Evolutionary conservation across 2,329 filamentous ascomycete genomes (phyloP).

Genomic region (Diaporthe longicolla): DNA sequence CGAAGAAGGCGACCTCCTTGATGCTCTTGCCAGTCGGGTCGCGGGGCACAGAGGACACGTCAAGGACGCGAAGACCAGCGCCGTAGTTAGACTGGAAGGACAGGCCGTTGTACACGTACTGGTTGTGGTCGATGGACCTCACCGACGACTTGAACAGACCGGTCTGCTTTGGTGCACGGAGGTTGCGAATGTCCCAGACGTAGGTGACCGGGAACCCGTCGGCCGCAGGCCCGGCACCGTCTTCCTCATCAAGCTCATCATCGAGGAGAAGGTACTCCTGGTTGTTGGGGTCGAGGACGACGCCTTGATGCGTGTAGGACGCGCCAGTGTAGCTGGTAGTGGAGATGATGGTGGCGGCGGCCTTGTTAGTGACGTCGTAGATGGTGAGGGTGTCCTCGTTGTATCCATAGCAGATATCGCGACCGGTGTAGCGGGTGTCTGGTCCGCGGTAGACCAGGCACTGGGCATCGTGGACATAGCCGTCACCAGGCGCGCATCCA

Average conservation of each 20-base stretch:
- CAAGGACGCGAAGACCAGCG: slow-evolving; percentile 55
- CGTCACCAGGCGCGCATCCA: slow-evolving; percentile 68
- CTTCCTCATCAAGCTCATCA: slow-evolving; percentile 67
- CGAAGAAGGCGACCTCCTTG: slow-evolving; percentile 61
- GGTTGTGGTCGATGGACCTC: slow-evolving; percentile 60
- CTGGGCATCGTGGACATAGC: slow-evolving; percentile 74
- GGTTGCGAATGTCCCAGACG: slow-evolving; percentile 62
- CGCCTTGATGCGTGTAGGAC: slow-evolving; percentile 70
- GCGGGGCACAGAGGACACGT: slow-evolving; percentile 50
- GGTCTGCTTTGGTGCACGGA: slow-evolving; percentile 58
- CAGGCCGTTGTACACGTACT: slow-evolving; percentile 58
- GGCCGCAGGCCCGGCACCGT: slow-evolving; percentile 54
- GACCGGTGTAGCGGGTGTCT: slow-evolving; percentile 61
- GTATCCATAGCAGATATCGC: slow-evolving; percentile 69
- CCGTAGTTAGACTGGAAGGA: slow-evolving; percentile 63
- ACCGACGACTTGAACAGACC: slow-evolving; percentile 56
- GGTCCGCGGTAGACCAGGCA: slow-evolving; percentile 68
- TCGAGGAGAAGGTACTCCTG: slow-evolving; percentile 63
- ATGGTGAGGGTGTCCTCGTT: slow-evolving; percentile 66
- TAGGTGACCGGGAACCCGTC: slow-evolving; percentile 63
- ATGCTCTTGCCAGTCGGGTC: slow-evolving; percentile 57
- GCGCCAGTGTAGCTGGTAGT: slow-evolving; percentile 68
- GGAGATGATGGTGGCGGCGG: slow-evolving; percentile 61
- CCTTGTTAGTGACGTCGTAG: slow-evolving; percentile 64
- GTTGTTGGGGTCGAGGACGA: slow-evolving; percentile 61